Evolutionary conservation across 2,329 filamentous ascomycete species (phyloP), one percentile per base, ranked within the genome.

Genomic region (Colletotrichum paranaense): DNA sequence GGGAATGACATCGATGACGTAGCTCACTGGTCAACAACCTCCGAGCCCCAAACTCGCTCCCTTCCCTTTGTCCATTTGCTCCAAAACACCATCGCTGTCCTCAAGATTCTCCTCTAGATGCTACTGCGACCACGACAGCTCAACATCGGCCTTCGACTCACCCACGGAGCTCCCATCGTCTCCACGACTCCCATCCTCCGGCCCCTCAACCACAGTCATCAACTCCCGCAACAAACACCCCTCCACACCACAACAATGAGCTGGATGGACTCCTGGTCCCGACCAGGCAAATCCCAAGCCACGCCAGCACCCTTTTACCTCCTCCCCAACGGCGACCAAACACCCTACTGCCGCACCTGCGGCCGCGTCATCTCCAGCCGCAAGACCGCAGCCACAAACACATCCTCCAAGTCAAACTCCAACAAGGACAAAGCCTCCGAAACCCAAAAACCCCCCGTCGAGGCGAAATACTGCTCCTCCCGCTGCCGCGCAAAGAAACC

Each of bases 341-440:
- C 86, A 0, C 85, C 86, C 1, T 91, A 91, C 78, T 91, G 89
- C 75, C 86, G 86, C 73, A 86, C 86, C 14, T 92, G 89, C 75
- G 89, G 90, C 1, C 83, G 89, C 53, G 84, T 89, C 2, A 90
- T 90, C 52, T 85, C 86, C 75, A 78, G 77, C 7, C 78, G 80
- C 32, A 80, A 78, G 58, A 76, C 80, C 55, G 79, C 77, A 22
- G 76, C 79, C 1, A 75, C 76, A 4, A 76, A 26, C 26, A 26
- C 42, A 1, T n/a, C 19, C 19, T 46, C 42, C 19, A 46, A 46
- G 19, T 46, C 14, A 32, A 32, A 4, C 35, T 42, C 14, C 14
- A 42, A 38, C 14, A 38, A 38, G 9, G 42, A 38, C 35, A 38
- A 38, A 16, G 42, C 4, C 16, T 9, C 77, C 5, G 81, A 77